Evolutionary conservation across 768 basidiomycete genomes (phyloP).

Genomic region (Boletus subparvulus): DNA sequence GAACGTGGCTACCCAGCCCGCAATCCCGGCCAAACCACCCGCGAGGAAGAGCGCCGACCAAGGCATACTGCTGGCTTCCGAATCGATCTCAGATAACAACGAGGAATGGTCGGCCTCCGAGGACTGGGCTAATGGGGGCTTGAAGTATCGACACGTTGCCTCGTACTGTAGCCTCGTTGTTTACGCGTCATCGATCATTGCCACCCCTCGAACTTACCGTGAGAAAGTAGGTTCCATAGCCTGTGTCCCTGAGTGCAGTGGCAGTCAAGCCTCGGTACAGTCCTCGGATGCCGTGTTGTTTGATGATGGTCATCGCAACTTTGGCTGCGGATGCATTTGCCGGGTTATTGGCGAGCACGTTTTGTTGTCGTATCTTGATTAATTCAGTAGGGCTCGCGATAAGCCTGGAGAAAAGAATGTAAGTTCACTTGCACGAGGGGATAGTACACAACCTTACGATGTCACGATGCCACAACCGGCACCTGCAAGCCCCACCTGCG

Average conservation of each 20-base stretch:
- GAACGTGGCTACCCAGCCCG: slow-evolving; percentile 81
- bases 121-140: slow-evolving; percentile 15
- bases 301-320: slow-evolving; percentile 58
- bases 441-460: slow-evolving; percentile 51
- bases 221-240: slow-evolving; percentile 85
- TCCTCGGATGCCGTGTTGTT: slow-evolving; percentile 56
- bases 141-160: slow-evolving; percentile 55
- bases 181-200: slow-evolving; percentile 2
- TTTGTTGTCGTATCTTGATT: slow-evolving; percentile 84
- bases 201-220: slow-evolving; percentile 44
- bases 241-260: slow-evolving; percentile 75
- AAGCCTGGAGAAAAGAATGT: slow-evolving; percentile 41
- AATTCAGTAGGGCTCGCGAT: slow-evolving; percentile 84
- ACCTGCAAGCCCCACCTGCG: slow-evolving; percentile 76
- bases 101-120: slow-evolving; percentile 32
- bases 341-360: slow-evolving; percentile 36
- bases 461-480: slow-evolving; percentile 76
- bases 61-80: slow-evolving; percentile 34
- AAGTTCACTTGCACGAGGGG: background rate
- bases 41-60: slow-evolving; percentile 67
- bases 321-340: slow-evolving; percentile 46
- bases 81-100: slow-evolving; percentile 42
- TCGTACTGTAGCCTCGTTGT: slow-evolving; percentile 49
- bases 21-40: slow-evolving; percentile 74
- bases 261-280: slow-evolving; percentile 75